phyloP scores from a whole-genome alignment of 345 rosid species.

The Dimocarpus longan region DNA sequence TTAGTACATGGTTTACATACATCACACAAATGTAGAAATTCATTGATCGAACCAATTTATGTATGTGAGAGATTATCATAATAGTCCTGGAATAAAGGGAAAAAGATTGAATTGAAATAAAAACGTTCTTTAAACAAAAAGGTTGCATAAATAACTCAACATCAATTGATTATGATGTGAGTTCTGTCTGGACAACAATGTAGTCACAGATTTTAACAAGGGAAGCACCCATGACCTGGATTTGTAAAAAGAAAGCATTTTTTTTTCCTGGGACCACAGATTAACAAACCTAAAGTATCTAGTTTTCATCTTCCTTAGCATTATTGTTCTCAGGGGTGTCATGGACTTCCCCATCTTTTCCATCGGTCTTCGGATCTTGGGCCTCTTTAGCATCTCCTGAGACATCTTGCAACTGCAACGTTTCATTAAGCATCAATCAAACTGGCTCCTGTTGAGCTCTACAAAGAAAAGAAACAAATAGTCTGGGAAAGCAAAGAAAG shows the following conservation, averaged over 20 bases:
- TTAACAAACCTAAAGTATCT: conserved; percentile 17
- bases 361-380: conserved; percentile 30
- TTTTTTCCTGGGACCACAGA: neutral
- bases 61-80: neutral
- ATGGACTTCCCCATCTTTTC: conserved; percentile 36
- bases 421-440: conserved; percentile 4
- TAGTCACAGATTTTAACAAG: conserved; percentile 9
- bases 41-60: neutral
- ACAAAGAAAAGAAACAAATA: neutral
- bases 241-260: neutral
- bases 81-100: neutral
- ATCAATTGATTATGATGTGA: conserved; percentile 11
- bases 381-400: conserved; percentile 43
- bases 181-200: conserved; percentile 12
- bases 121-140: neutral
- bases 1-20: neutral
- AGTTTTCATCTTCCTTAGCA: conserved; percentile 34
- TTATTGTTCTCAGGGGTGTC: conserved; percentile 25
- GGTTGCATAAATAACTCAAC: neutral
- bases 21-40: neutral
- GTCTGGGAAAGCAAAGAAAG: neutral
- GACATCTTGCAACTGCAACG: conserved; percentile 60
- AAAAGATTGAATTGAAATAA: neutral
- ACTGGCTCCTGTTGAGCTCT: neutral
- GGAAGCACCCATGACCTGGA: neutral